Evolutionary conservation across 306 rosid species (phyloP).

Genomic region (Sindora glabra): DNA sequence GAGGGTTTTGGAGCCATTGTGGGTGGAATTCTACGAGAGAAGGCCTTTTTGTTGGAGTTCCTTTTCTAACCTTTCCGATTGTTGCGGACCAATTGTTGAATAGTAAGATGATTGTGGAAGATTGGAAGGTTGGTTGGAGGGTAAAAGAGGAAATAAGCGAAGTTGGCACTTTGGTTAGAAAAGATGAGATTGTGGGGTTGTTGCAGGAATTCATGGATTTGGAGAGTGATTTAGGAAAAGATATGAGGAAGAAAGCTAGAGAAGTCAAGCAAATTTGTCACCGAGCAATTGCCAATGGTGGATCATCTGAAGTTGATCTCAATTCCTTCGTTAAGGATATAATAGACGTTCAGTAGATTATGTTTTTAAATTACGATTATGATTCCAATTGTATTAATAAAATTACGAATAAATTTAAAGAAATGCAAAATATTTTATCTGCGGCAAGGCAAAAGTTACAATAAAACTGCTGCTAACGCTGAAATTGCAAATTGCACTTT

Average conservation of each 20-base stretch:
- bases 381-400: too few relatives aligned
- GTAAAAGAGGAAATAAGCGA: background rate
- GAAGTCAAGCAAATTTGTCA: background rate
- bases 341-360: too few relatives aligned
- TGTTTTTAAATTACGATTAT: too few relatives aligned
- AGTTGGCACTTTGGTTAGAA: background rate
- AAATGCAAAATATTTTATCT: too few relatives aligned
- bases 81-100: background rate
- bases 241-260: constrained; percentile 3
- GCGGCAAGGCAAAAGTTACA: too few relatives aligned
- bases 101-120: constrained; percentile 3
- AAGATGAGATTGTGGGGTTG: constrained; percentile 8
- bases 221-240: constrained; percentile 5
- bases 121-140: constrained; percentile 26
- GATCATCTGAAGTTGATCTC: constrained; percentile 9
- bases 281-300: constrained; percentile 1
- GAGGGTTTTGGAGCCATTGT: constrained; percentile 11
- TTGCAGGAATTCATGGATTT: constrained; percentile 19
- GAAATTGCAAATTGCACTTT: too few relatives aligned
- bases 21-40: too few relatives aligned
- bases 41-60: constrained; percentile 17
- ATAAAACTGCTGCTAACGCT: too few relatives aligned
- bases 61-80: background rate
- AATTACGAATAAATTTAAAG: too few relatives aligned
- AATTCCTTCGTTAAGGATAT: too few relatives aligned